Evolutionary conservation across 2,329 filamentous ascomycete genomes (phyloP).

Genomic region (Colletotrichum viniferum): DNA sequence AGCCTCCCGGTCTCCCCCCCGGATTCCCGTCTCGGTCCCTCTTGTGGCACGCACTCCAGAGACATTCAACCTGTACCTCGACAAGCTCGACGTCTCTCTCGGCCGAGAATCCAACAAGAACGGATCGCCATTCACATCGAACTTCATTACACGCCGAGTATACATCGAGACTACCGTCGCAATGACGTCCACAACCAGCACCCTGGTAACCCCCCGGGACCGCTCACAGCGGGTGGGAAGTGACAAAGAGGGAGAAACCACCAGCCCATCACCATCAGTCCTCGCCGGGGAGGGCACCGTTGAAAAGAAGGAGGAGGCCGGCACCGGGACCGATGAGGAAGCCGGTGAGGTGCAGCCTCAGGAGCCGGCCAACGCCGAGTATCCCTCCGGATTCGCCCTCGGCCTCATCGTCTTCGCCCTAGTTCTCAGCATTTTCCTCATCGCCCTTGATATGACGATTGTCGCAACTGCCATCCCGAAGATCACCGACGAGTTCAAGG

Average conservation of each 20-base stretch:
- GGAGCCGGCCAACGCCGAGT: slow-evolving; percentile 34
- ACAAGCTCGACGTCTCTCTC: background rate
- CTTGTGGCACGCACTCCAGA: slow-evolving; percentile 6
- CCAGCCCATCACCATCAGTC: slow-evolving; percentile 15
- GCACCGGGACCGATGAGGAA: slow-evolving; percentile 15
- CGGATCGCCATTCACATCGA: background rate
- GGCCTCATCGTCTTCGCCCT: slow-evolving; percentile 51
- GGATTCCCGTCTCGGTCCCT: background rate
- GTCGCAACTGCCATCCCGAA: slow-evolving; percentile 62
- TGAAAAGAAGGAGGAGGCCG: slow-evolving; percentile 12
- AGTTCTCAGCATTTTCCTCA: slow-evolving; percentile 52
- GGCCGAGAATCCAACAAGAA: background rate
- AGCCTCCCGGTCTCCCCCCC: background rate
- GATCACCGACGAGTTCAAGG: slow-evolving; percentile 57
- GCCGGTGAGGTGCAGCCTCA: background rate
- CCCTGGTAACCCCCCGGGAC: slow-evolving; percentile 3
- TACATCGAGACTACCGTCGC: background rate
- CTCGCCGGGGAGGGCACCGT: background rate
- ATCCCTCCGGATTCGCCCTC: slow-evolving; percentile 43
- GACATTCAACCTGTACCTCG: background rate
- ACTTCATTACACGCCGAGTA: background rate
- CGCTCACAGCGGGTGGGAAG: background rate
- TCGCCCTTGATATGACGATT: slow-evolving; percentile 57
- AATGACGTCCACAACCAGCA: slow-evolving; percentile 16
- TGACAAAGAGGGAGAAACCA: slow-evolving; percentile 9